Conservation (phyloP, 495 filamentous ascomycete species). For the Aspergillus sclerotioniger region DNA sequence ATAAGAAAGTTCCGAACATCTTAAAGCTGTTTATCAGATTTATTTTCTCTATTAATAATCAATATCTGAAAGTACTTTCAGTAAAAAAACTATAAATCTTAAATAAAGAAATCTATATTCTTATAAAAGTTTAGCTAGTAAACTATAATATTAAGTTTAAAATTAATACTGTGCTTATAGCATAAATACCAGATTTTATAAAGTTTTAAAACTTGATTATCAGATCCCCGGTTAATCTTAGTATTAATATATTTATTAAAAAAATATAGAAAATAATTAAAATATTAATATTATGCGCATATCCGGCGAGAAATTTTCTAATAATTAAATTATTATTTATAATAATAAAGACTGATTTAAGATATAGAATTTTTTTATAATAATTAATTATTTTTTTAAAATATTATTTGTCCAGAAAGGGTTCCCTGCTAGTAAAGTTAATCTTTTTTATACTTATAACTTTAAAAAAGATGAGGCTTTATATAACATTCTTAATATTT, state of each 20-base stretch:
- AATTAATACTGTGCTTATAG: slow-evolving; percentile 45
- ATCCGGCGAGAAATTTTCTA: slow-evolving; percentile 36
- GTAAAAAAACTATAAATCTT: slow-evolving; percentile 46
- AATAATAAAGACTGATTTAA: slow-evolving; percentile 54
- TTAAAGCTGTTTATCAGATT: slow-evolving; percentile 39
- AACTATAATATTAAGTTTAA: slow-evolving; percentile 61
- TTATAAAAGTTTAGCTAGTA: slow-evolving; percentile 49
- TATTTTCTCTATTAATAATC: slow-evolving; percentile 54
- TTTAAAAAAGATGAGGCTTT: slow-evolving; percentile 39
- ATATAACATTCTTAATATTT: slow-evolving; percentile 36
- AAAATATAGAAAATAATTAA: slow-evolving; percentile 55
- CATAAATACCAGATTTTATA: slow-evolving; percentile 45
- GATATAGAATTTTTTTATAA: slow-evolving; percentile 48
- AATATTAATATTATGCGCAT: slow-evolving; percentile 50
- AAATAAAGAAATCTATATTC: slow-evolving; percentile 49
- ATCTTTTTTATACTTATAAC: slow-evolving; percentile 56
- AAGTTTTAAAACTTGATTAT: slow-evolving; percentile 44
- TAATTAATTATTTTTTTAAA: slow-evolving; percentile 47
- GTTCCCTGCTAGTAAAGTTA: slow-evolving; percentile 61
- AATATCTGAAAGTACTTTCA: slow-evolving; percentile 62
- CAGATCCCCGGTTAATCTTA: slow-evolving; percentile 49
- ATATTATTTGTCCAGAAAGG: slow-evolving; percentile 52
- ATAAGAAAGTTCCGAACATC: slow-evolving; percentile 48
- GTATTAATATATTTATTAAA: slow-evolving; percentile 53
- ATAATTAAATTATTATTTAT: slow-evolving; percentile 52